Conservation (phyloP, 805 yeast species). For the Nakazawaea anatomiae region DNA sequence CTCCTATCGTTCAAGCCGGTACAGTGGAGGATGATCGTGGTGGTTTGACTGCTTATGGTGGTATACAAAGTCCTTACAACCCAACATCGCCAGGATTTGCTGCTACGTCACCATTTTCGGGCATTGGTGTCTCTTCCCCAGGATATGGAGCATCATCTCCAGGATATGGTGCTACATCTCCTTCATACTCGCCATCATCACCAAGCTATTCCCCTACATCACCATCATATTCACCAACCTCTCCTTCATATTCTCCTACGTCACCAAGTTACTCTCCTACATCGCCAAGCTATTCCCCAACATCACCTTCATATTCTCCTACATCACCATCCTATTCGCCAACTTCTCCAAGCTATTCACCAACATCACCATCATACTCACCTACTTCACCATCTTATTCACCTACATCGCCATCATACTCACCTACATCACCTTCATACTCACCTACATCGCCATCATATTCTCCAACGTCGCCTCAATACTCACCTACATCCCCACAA, state of each 20-base stretch:
- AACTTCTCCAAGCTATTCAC: slow-evolving; percentile 75
- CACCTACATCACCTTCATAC: slow-evolving; percentile 59
- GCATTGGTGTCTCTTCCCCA: slow-evolving; percentile 54
- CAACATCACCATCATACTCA: slow-evolving; percentile 63
- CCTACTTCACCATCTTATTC: slow-evolving; percentile 80
- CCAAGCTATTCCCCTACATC: slow-evolving; percentile 69
- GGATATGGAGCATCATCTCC: slow-evolving; percentile 75
- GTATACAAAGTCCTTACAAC: slow-evolving; percentile 32
- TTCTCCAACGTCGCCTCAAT: slow-evolving; percentile 57
- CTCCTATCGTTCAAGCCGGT: slow-evolving; percentile 89
- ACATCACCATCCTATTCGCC: slow-evolving; percentile 70
- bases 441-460: slow-evolving; percentile 72
- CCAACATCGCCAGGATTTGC: slow-evolving; percentile 32
- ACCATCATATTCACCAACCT: slow-evolving; percentile 65
- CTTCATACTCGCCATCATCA: slow-evolving; percentile 64
- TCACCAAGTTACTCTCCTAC: slow-evolving; percentile 76
- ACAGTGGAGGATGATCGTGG: slow-evolving; percentile 61
- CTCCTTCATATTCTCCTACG: slow-evolving; percentile 74
- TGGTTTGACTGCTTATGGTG: slow-evolving; percentile 86
- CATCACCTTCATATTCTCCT: slow-evolving; percentile 56
- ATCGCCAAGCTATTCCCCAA: slow-evolving; percentile 57
- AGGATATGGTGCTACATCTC: slow-evolving; percentile 57
- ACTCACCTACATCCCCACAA: slow-evolving; percentile 62
- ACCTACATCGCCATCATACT: slow-evolving; percentile 69
- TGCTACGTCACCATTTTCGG: slow-evolving; percentile 57